These are phyloP conservation scores for Cryptosporidium andersoni DNA, from an alignment of 169 alveolate species.

Conservation along the genomic window DNA sequence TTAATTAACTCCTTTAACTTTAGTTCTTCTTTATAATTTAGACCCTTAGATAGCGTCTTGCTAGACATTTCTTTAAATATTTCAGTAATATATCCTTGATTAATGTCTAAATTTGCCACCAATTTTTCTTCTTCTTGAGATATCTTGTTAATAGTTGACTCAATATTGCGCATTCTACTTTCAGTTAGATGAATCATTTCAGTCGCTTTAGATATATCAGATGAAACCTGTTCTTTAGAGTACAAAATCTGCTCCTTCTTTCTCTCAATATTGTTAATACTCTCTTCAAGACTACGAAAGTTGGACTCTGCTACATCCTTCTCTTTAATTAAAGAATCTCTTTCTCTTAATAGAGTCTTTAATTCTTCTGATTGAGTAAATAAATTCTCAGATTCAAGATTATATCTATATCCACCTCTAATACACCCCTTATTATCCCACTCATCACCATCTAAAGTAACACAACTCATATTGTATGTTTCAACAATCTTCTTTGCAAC, in stretches of 20 bases:
- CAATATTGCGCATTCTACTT: constrained; percentile 26
- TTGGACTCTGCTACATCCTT: neutral
- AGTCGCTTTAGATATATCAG: constrained; percentile 31
- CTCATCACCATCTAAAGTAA: constrained; percentile 66
- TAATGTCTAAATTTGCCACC: constrained; percentile 14
- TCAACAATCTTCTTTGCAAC: constrained; percentile 21
- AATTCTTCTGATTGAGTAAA: neutral
- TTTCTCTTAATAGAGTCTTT: constrained; percentile 6
- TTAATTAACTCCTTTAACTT: constrained; percentile 13
- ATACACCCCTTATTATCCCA: constrained; percentile 60
- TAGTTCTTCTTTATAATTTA: constrained; percentile 8
- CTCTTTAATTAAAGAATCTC: neutral
- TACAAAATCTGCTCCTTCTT: constrained; percentile 14
- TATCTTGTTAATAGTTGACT: constrained; percentile 34
- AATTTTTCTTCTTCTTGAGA: constrained; percentile 43
- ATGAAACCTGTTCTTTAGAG: constrained; percentile 11
- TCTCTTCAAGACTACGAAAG: constrained; percentile 13
- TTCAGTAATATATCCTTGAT: constrained; percentile 23
- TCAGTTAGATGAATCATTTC: constrained; percentile 63
- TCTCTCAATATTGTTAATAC: neutral
- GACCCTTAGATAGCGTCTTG: constrained; percentile 41
- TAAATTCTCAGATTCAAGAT: neutral
- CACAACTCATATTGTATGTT: constrained; percentile 29
- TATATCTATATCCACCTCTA: constrained; percentile 50
- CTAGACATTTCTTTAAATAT: constrained; percentile 9